Conservation (phyloP, 345 rosid species). For the Rhizophora apiculata region DNA sequence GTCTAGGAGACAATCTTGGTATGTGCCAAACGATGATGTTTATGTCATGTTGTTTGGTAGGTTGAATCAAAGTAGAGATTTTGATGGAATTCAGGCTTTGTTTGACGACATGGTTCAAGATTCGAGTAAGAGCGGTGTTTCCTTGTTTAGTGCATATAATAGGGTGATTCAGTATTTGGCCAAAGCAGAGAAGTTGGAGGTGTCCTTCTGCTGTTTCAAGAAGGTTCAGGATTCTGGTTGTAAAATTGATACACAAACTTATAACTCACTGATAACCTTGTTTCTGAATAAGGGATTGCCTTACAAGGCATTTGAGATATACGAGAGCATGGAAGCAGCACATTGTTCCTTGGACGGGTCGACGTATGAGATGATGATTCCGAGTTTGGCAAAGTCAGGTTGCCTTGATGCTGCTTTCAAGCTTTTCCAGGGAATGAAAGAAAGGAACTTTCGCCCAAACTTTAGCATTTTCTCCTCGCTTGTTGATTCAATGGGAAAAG, state of each 20-base stretch:
- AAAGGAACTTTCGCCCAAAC: constrained; percentile 60
- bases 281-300: constrained; percentile 86
- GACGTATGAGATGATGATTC: constrained; percentile 84
- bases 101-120: constrained; percentile 82
- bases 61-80: constrained; percentile 65
- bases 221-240: constrained; percentile 73
- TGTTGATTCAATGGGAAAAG: constrained; percentile 97
- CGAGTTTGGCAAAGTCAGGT: constrained; percentile 92
- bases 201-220: constrained; percentile 82
- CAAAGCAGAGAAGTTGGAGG: constrained; percentile 87
- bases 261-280: constrained; percentile 73
- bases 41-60: constrained; percentile 69
- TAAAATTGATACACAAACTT: constrained; percentile 56
- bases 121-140: constrained; percentile 33
- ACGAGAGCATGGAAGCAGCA: constrained; percentile 85
- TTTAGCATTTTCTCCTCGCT: constrained; percentile 64
- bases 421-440: constrained; percentile 94
- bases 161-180: constrained; percentile 82
- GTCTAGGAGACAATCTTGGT: constrained; percentile 91
- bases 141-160: constrained; percentile 56
- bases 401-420: constrained; percentile 88
- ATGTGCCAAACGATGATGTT: constrained; percentile 55
- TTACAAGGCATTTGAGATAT: constrained; percentile 94
- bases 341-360: constrained; percentile 63
- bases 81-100: constrained; percentile 60